Evolutionary conservation across 1,284 basidiomycete genomes (phyloP).

Genomic region (Ceratobasidium sp.): DNA sequence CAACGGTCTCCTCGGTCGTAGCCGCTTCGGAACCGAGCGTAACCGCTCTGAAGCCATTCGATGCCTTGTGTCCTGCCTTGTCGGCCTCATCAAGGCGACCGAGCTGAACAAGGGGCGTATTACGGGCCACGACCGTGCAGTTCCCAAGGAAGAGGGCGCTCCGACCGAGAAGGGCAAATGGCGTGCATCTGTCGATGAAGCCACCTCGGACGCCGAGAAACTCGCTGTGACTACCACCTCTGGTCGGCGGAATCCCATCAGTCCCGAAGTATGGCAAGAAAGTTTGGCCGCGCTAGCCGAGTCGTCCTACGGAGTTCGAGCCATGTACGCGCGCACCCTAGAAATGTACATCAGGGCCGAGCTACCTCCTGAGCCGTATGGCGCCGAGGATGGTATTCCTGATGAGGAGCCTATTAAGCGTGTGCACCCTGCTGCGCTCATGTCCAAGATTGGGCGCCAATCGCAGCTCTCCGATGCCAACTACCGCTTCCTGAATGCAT

Average conservation of each 20-base stretch:
- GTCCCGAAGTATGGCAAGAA: conserved; percentile 89
- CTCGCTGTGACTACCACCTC: conserved; percentile 49
- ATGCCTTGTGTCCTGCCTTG: conserved; percentile 76
- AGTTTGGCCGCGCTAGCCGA: conserved; percentile 87
- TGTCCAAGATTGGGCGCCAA: conserved; percentile 42
- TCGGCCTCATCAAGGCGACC: conserved; percentile 77
- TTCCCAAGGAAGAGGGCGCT: conserved; percentile 5
- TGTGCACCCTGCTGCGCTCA: conserved; percentile 48
- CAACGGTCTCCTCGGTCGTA: conserved; percentile 66
- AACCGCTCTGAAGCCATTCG: conserved; percentile 78
- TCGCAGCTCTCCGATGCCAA: conserved; percentile 61
- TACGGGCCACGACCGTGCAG: conserved; percentile 46
- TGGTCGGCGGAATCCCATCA: conserved; percentile 73
- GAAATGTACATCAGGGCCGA: conserved; percentile 80
- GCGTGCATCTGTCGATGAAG: conserved; percentile 42
- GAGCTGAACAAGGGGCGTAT: conserved; percentile 63
- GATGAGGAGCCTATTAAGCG: conserved; percentile 58
- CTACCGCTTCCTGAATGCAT: conserved; percentile 78
- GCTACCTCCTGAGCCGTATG: conserved; percentile 63
- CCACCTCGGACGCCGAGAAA: conserved; percentile 54
- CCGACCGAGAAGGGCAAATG: conserved; percentile 36
- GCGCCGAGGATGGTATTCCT: conserved; percentile 56
- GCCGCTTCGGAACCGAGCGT: conserved; percentile 61
- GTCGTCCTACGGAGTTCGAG: conserved; percentile 75
- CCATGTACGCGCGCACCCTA: conserved; percentile 79